Percentiles rank a stretch among this genome's conserved stretches.
These are phyloP conservation scores for Exophiala sideris DNA, from an alignment of 2,329 filamentous ascomycete species.

Conservation along the genomic window DNA sequence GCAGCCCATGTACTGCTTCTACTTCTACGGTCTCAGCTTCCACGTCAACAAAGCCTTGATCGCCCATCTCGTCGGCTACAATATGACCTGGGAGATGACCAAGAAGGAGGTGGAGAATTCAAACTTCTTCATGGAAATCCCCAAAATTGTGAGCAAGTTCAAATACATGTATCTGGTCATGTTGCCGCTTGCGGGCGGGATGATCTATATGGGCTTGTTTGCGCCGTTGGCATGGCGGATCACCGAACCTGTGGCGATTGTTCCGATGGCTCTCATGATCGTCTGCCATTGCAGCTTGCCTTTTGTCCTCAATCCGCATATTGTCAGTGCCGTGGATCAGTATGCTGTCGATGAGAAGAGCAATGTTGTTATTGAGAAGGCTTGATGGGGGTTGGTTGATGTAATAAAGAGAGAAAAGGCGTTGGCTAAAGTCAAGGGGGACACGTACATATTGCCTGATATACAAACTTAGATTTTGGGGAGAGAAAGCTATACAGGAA, in stretches of 20 bases:
- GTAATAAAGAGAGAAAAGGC: no score
- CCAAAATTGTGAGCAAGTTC: conserved; percentile 73
- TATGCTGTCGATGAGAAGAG: no score
- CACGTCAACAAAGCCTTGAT: conserved; percentile 77
- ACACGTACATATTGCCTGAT: no score
- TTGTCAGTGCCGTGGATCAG: no score
- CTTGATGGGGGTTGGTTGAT: no score
- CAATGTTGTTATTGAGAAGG: no score
- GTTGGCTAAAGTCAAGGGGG: no score
- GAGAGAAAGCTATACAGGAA: no score
- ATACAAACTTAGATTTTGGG: no score
- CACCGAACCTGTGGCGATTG: conserved; percentile 59
- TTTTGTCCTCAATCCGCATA: conserved; percentile 17
- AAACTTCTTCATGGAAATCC: conserved; percentile 80
- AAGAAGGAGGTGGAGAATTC: conserved; percentile 76
- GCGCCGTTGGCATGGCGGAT: conserved; percentile 42
- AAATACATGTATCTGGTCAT: conserved; percentile 60
- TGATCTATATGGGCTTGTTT: conserved; percentile 32
- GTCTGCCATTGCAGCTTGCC: conserved; percentile 16
- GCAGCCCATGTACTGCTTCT: conserved; percentile 65
- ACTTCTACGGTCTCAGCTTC: conserved; percentile 66
- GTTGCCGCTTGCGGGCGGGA: conserved; percentile 25
- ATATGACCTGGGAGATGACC: conserved; percentile 83
- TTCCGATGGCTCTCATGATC: conserved; percentile 59
- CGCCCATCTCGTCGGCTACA: conserved; percentile 76